Base-by-base conservation (phyloP, 1,284 basidiomycete genomes). In the Coniferiporia sulphurascens region DNA sequence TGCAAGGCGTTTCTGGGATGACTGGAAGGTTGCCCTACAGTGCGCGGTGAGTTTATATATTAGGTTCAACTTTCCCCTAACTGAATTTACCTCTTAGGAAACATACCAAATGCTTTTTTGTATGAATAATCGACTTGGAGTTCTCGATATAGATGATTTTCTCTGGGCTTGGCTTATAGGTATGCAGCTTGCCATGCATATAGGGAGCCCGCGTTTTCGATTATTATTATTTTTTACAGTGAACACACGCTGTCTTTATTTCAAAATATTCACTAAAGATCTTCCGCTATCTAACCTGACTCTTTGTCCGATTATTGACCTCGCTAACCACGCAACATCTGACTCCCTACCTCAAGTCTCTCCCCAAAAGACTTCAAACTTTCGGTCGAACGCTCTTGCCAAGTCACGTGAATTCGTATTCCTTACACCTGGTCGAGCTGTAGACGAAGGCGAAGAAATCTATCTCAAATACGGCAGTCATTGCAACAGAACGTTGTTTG, bases 101-200 rank as follows among this genome's bases (percentile, higher is more conserved):
- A 38, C 27, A 8, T 51, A 53, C 53, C 43, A 27, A 12, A 15
- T 44, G 6, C 22, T 48, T 12, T 44, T 59, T 32, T 38, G 15
- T 21, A 21, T 13, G 13, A 15, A 17, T n/a, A 22, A 21, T 17
- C 46, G 22, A 38, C 27, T 22, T 10, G 44, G 49, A 19, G 34
- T 58, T 53, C 17, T 54, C 59, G 51, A 22, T 52, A n/a, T 62
- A 54, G 36, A 56, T 55, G 80, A 84, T 61, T 88, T 84, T 63
- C 71, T 91, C 7, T 95, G 93, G 92, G 90, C 83, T 8, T 95
- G 93, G 93, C 78, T 95, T 19, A 93, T 86, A 69, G 90, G 92
- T 85, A 60, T 52, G 76, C 69, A 27, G 43, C 9, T 21, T 15
- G 19, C 27, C 44, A 3, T 32, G 55, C 38, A 15, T 41, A 8